Conservation (phyloP, 108 stramenopile genomes). For the Phaeodactylum tricornutum region DNA sequence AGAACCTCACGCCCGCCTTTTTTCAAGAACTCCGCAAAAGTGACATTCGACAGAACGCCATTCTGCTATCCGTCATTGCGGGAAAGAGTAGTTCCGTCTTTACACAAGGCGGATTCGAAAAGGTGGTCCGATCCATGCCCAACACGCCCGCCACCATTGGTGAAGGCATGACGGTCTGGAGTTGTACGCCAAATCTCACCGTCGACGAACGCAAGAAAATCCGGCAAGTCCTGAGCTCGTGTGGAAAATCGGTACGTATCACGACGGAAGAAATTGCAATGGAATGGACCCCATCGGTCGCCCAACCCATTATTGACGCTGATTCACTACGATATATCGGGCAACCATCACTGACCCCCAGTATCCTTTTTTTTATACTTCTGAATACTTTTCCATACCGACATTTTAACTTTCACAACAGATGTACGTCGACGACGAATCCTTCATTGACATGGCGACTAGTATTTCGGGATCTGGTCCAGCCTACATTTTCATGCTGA, state of each 20-base stretch:
- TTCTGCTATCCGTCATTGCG: slow-evolving; percentile 40
- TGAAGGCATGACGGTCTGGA: slow-evolving; percentile 78
- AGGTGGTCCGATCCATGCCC: slow-evolving; percentile 88
- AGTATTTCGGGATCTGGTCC: slow-evolving; percentile 83
- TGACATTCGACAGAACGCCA: slow-evolving; percentile 10
- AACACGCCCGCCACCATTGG: slow-evolving; percentile 88
- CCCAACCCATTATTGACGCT: too few species aligned
- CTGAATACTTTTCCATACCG: too few species aligned
- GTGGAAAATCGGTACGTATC: slow-evolving; percentile 58
- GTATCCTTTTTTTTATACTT: too few species aligned
- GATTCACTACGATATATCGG: too few species aligned
- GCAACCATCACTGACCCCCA: too few species aligned
- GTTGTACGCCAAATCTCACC: slow-evolving; percentile 59
- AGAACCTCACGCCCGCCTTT: slow-evolving; percentile 49
- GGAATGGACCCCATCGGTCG: too few species aligned
- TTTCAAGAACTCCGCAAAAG: slow-evolving; percentile 27
- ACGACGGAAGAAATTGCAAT: not conserved
- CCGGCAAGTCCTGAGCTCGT: slow-evolving; percentile 42
- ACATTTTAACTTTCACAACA: too few species aligned
- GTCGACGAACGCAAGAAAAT: slow-evolving; percentile 43
- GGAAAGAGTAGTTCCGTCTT: slow-evolving; percentile 39
- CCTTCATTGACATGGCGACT: slow-evolving; percentile 88
- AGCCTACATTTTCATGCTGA: slow-evolving; percentile 86
- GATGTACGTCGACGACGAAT: slow-evolving; percentile 85
- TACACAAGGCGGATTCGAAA: slow-evolving; percentile 26